These are phyloP conservation scores for Phlebiopsis gigantea DNA, from an alignment of 768 basidiomycete genomes.

Conservation along the genomic window DNA sequence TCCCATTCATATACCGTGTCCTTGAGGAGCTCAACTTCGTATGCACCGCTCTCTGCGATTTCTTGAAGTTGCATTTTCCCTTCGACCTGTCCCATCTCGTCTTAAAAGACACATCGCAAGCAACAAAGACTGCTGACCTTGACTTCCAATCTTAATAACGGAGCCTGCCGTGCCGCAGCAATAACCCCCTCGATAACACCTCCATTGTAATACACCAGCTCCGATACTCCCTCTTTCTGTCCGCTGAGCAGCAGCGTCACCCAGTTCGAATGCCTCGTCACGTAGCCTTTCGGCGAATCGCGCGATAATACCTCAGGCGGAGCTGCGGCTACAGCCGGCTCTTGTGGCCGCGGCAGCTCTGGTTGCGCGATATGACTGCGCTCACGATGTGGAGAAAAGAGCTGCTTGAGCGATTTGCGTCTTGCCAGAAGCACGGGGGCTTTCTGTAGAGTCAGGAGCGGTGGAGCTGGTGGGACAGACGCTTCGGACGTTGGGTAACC, in stretches of 20 bases:
- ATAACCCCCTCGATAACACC: constrained; percentile 21
- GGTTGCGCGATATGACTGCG: no score
- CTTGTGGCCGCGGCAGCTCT: no score
- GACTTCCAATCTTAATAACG: constrained; percentile 18
- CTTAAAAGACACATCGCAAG: background rate
- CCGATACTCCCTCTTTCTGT: constrained; percentile 13
- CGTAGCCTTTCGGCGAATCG: no score
- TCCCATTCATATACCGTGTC: constrained; percentile 20
- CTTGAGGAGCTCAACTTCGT: constrained; percentile 10
- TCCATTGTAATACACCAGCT: constrained; percentile 19
- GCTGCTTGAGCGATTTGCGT: no score
- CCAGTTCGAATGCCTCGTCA: no score
- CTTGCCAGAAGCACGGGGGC: no score
- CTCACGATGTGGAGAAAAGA: no score
- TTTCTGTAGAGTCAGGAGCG: no score
- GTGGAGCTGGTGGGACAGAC: no score
- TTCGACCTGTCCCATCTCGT: constrained; percentile 17
- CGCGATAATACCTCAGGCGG: no score
- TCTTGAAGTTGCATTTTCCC: constrained; percentile 24
- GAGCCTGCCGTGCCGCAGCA: constrained; percentile 15
- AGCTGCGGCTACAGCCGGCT: no score
- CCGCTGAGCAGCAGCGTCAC: constrained; percentile 21
- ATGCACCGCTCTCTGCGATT: constrained; percentile 20
- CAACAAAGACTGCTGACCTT: constrained; percentile 11
- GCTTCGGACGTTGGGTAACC: no score